phyloP scores from a whole-genome alignment of 2,329 filamentous ascomycete species.

The Fusarium domesticum region DNA sequence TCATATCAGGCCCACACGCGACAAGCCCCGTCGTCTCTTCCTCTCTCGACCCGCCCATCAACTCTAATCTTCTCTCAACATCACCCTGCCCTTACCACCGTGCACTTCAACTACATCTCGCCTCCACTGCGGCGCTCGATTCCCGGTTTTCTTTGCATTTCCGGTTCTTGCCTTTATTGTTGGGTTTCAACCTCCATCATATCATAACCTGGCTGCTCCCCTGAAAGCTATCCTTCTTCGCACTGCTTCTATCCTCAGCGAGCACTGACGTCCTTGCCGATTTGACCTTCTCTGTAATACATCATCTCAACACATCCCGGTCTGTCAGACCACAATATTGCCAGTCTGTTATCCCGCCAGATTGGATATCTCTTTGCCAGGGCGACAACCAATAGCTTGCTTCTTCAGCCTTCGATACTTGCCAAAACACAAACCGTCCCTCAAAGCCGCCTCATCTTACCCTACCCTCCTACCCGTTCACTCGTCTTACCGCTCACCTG shows the following conservation, averaged over 20 bases:
- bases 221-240: constrained; percentile 7
- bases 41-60: background rate
- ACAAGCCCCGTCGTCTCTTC: constrained; percentile 5
- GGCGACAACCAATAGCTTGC: constrained; percentile 1
- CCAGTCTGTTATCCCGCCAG: constrained; percentile 22
- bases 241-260: constrained; percentile 15
- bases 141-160: background rate
- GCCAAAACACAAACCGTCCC: background rate
- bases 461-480: background rate
- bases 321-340: constrained; percentile 26
- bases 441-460: constrained; percentile 1
- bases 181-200: constrained; percentile 4
- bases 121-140: constrained; percentile 1
- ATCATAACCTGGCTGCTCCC: background rate
- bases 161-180: constrained; percentile 4
- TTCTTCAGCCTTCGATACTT: constrained; percentile 19
- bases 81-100: background rate
- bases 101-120: constrained; percentile 1
- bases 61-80: constrained; percentile 3
- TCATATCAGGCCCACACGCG: constrained; percentile 13
- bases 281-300: constrained; percentile 17
- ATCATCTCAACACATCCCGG: constrained; percentile 26
- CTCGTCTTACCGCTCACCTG: background rate
- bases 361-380: constrained; percentile 18
- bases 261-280: constrained; percentile 20